Percentiles rank a stretch among this genome's conserved stretches.
phyloP scores from a whole-genome alignment of 2,329 filamentous ascomycete genomes.

The Dactylellina parvicollis region DNA sequence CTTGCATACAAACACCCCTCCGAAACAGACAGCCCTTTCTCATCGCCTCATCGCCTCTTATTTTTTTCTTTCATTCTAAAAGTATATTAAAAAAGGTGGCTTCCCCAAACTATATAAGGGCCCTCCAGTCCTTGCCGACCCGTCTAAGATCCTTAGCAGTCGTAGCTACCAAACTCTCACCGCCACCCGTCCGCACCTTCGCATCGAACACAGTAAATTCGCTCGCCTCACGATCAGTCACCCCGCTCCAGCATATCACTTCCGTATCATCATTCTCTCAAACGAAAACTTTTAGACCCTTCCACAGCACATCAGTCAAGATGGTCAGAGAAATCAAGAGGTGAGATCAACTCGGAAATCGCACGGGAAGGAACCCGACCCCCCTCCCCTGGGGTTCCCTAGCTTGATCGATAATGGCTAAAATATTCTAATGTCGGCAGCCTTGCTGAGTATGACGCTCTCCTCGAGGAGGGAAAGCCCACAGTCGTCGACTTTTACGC shows the following conservation, averaged over 20 bases:
- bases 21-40: no score
- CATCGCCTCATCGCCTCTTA: constrained; percentile 12
- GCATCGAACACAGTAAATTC: constrained; percentile 7
- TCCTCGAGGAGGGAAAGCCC: constrained; percentile 68
- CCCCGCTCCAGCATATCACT: background rate
- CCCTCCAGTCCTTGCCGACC: constrained; percentile 37
- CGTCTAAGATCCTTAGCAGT: constrained; percentile 21
- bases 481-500: constrained; percentile 89
- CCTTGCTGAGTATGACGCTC: constrained; percentile 69
- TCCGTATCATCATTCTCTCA: background rate
- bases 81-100: constrained; percentile 22
- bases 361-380: no score
- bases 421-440: constrained; percentile 63
- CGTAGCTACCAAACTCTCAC: background rate
- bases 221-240: constrained; percentile 18
- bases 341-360: constrained; percentile 34
- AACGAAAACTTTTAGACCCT: constrained; percentile 5
- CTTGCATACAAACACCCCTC: no score
- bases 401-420: no score
- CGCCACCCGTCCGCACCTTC: background rate
- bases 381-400: no score
- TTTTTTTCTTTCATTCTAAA: background rate
- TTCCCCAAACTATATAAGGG: constrained; percentile 43
- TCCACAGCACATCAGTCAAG: constrained; percentile 38
- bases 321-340: constrained; percentile 49